A percentile compares a stretch with the other conserved stretches of the same genome.
phyloP scores from a whole-genome alignment of 2,329 filamentous ascomycete genomes.

The Ceratocystis destructans region DNA sequence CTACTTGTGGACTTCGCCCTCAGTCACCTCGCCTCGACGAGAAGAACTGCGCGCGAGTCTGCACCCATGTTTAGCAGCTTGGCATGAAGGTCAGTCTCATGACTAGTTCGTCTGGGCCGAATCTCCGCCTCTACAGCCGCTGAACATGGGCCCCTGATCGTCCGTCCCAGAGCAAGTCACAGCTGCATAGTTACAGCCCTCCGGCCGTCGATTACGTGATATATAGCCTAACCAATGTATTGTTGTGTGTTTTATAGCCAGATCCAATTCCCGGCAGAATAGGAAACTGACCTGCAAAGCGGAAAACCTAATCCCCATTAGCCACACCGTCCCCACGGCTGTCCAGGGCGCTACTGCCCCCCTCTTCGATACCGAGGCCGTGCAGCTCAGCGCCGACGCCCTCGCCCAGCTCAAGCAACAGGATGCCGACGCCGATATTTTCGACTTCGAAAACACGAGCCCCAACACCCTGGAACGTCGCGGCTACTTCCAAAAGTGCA shows the following conservation, averaged over 20 bases:
- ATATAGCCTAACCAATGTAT: conserved; percentile 8
- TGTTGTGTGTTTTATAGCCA: not conserved
- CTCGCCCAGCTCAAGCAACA: conserved; percentile 5
- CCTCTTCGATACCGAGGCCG: conserved; percentile 11
- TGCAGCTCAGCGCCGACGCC: conserved; percentile 11
- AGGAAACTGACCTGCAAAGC: conserved; percentile 15
- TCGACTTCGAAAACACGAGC: conserved; percentile 11
- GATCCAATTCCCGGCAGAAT: not conserved
- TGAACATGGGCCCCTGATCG: not conserved
- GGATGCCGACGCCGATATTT: conserved; percentile 12
- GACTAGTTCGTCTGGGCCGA: conserved; percentile 2
- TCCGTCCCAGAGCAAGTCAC: not conserved
- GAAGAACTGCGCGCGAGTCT: not conserved
- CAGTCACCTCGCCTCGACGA: not conserved
- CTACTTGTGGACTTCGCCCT: not conserved
- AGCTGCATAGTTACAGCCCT: conserved; percentile 6
- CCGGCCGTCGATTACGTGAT: not conserved
- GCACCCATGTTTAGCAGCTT: not conserved
- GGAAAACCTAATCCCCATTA: conserved; percentile 7
- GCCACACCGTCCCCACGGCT: conserved; percentile 9
- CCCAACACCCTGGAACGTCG: conserved; percentile 7
- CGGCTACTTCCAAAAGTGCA: conserved; percentile 22
- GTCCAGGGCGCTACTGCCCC: not conserved
- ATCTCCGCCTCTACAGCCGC: not conserved
- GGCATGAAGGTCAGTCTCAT: not conserved